Percentiles rank a stretch among this genome's conserved stretches.
Conservation (phyloP, 2,329 filamentous ascomycete genomes). For the Bertia moriformis region DNA sequence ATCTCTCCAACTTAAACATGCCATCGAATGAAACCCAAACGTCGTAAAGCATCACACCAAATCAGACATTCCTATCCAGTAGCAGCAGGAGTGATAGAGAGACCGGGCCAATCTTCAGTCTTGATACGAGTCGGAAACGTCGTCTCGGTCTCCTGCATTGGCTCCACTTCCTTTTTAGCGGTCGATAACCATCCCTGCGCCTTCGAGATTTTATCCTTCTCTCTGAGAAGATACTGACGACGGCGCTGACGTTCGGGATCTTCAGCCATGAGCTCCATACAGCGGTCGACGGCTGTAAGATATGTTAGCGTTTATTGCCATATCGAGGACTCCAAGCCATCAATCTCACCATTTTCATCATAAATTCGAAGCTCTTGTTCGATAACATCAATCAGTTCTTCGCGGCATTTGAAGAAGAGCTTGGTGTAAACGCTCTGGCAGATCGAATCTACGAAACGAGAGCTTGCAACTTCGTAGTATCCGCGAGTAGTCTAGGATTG, state of each 20-base stretch:
- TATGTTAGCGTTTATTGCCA: neutral
- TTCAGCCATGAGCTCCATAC: neutral
- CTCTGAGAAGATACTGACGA: neutral
- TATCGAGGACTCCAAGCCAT: neutral
- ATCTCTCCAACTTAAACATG: too few species aligned
- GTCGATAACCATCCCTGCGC: neutral
- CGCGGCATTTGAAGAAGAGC: constrained; percentile 16
- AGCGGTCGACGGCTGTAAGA: neutral
- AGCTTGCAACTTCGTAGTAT: constrained; percentile 21
- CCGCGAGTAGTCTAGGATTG: constrained; percentile 7
- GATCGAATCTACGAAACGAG: constrained; percentile 19
- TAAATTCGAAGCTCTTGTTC: neutral
- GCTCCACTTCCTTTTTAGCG: neutral
- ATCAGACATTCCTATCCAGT: neutral
- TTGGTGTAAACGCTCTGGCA: constrained; percentile 19
- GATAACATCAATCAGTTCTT: constrained; percentile 8
- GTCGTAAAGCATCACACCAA: too few species aligned
- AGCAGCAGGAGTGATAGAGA: neutral
- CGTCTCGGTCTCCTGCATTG: neutral
- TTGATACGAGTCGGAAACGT: neutral
- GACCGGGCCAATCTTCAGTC: neutral
- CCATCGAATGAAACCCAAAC: too few species aligned
- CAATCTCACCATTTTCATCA: neutral
- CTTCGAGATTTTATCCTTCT: neutral
- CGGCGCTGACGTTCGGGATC: neutral